Evolutionary conservation across 2,329 filamentous ascomycete genomes (phyloP), one percentile per base, ranked within the genome.

Genomic region (Macrophomina phaseolina): DNA sequence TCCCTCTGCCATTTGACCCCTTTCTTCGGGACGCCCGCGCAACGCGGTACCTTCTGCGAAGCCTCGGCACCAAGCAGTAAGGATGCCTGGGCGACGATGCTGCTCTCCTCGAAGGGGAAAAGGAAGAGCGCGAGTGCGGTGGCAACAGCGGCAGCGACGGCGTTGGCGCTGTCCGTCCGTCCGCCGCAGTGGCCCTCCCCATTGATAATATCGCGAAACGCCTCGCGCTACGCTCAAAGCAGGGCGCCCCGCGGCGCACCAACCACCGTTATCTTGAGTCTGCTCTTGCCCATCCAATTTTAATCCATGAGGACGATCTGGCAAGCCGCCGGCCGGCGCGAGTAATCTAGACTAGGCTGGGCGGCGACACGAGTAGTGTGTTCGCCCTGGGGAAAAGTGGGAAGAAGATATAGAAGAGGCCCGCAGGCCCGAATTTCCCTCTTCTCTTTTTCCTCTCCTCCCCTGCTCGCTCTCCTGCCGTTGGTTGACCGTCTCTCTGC

Each of bases 281-380:
- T 23, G 23, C 23, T 23, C 36, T 38, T 4, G 12, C 28, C 12
- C 38, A 49, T 62, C 58, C 32, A 62, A 62, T 62, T 62, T 62
- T 30, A 48, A 62, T 40, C 58, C 58, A 62, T 62, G 58, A 5
- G 58, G 58, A 49, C 58, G 58, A 62, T 62, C 58, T 62, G 58
- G 58, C 49, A 62, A 23, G 23, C 23, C 23, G 45, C 30, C 45
- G 45, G 52, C 42, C 36, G 56, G 38, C 14, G 18, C 23, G 8
- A 6, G 18, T 32, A 40, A 32, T 14, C 53, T 45, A 30, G 36
- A 18, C 53, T 55, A 23, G 11, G 49, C 9, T 38, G 36, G 36
- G 2, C 36, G 11, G 36, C 36, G 49, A 32, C 49, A 8, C 28
- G 9, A 30, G n/a, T 30, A 53, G 49, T 32, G 23, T 30, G 30